Base-by-base conservation (phyloP, 768 basidiomycete species). In the Lactifluus rugatus region DNA sequence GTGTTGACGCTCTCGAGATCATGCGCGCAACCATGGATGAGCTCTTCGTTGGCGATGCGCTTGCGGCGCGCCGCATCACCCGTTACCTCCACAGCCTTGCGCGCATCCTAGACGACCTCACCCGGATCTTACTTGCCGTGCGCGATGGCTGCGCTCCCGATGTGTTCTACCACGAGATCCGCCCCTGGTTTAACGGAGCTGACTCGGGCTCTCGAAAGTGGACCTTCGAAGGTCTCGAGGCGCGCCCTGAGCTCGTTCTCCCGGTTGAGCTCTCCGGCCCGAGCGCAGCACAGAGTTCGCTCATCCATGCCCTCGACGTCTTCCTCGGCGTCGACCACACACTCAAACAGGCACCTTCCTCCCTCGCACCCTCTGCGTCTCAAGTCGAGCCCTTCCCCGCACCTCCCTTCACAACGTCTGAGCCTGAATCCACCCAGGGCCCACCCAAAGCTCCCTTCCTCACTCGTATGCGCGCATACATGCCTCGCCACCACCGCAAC, bases 21-120 rank as follows among this genome's bases (percentile, higher is more conserved):
- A 94, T 96, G 89, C 81, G 87, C 2, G 72, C 78, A 2, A 87
- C 82, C 1, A 84, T 94, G 78, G 91, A 95, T 73, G 93, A 95
- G 69, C 77, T 84, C 28, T 94, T 93, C 76, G 81, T 94, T 46
- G 75, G 75, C 26, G 83, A 84, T 67, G 62, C 68, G 11, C 70
- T 78, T 26, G 75, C 82, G 17, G 57, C 78, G 10, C 66, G 68
- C 10, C 74, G 81, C 19, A 77, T 83, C 67, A 74, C 79, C 6
- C 66, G 70, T 10, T 92, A 87, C 70, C 80, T 97, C 34, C 67
- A 67, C 44, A 72, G 74, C n/a, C 77, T 96, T 50, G 78, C 82
- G 0, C 62, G 48, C 3, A 80, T 89, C 63, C 85, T 94, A 57
- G 75, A 81, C 46, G 80, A 82, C 7, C 74, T 96, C 19, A 75